Base-by-base conservation (phyloP, 2,329 filamentous ascomycete genomes). In the Claviceps sp. region DNA sequence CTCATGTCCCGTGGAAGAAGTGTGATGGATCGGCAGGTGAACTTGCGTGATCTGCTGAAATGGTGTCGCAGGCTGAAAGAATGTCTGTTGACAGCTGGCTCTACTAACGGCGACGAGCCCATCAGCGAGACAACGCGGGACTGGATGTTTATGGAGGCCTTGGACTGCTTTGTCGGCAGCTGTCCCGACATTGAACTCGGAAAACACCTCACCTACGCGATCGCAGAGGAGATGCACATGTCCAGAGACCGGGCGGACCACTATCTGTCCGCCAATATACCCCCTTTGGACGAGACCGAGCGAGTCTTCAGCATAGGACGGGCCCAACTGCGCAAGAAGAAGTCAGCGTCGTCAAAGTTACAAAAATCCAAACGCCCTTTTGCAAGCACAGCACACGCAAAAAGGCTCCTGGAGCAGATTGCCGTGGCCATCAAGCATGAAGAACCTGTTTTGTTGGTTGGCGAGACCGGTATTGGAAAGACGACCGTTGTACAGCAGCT, bases 401-500 rank as follows among this genome's bases (percentile, higher is more conserved):
- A 88, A 57, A 81, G 85, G 56, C 74, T 95, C 13, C 78, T 98
- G 49, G 94, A 98, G 65, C 88, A 94, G 64, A 86, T 97, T 52
- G 82, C 87, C 1, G 83, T 88, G 40, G 85, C 89, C 1, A 81
- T 96, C 5, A 82, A 85, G 56, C 80, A 89, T 60, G 79, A 81
- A n/a, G 93, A 99, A 62, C 89, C 94, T 4, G 80, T 95, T 1
- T 72, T 99, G 17, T 80, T 99, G 30, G 93, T 99, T n/a, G 93
- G 93, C 63, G 93, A 99, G 71, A 99, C 93, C 7, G 93, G 93
- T 72, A 96, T 95, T 49, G 93, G 93, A 61, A 99, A 99, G 70
- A 99, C 93, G 0, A 95, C 93, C 0, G 87, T 93, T 26, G 84
- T 98, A 14, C 93, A 99, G 65, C 89, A 96, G 63, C 74, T 99